A percentile compares a stretch with the other conserved stretches of the same genome.
phyloP scores from a whole-genome alignment of 1,139 yeast species.

The Scheffersomyces lignicola region DNA sequence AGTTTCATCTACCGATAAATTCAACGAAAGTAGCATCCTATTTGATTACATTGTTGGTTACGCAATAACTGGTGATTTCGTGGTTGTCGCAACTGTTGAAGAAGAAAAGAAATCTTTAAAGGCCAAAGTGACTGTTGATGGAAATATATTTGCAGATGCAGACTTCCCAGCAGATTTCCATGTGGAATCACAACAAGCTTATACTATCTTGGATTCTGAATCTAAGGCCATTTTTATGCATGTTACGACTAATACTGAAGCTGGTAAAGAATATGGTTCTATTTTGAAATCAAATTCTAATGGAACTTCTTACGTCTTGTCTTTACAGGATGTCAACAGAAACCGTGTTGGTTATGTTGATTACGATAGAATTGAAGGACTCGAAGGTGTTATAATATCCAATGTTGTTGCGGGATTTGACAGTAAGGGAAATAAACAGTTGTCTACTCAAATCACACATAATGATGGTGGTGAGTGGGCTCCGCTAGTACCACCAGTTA shows the following conservation, averaged over 20 bases:
- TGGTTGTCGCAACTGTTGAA: slow-evolving; percentile 75
- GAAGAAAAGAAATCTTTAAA: slow-evolving; percentile 45
- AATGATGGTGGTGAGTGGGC: slow-evolving; percentile 94
- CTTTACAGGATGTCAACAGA: slow-evolving; percentile 77
- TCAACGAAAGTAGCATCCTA: slow-evolving; percentile 20
- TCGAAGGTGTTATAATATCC: slow-evolving; percentile 84
- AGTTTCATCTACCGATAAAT: slow-evolving; percentile 27
- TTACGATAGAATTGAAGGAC: slow-evolving; percentile 77
- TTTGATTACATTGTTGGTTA: slow-evolving; percentile 40
- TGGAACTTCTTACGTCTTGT: slow-evolving; percentile 85
- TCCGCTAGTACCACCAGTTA: slow-evolving; percentile 63
- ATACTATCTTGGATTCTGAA: slow-evolving; percentile 77
- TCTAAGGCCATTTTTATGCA: slow-evolving; percentile 80
- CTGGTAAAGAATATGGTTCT: slow-evolving; percentile 68
- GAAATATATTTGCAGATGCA: slow-evolving; percentile 75
- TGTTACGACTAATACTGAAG: slow-evolving; percentile 61
- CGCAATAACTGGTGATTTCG: slow-evolving; percentile 53
- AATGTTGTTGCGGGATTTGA: slow-evolving; percentile 61
- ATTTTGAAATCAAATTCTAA: slow-evolving; percentile 91
- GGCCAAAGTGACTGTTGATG: slow-evolving; percentile 81
- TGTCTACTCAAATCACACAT: slow-evolving; percentile 75
- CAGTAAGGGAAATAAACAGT: slow-evolving; percentile 38
- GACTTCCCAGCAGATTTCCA: slow-evolving; percentile 71
- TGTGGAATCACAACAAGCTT: slow-evolving; percentile 70
- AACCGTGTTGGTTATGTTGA: slow-evolving; percentile 77